A percentile compares a stretch with the other conserved stretches of the same genome.
Evolutionary conservation across 768 basidiomycete species (phyloP).

Genomic region (Hortiboletus flavorubellus): DNA sequence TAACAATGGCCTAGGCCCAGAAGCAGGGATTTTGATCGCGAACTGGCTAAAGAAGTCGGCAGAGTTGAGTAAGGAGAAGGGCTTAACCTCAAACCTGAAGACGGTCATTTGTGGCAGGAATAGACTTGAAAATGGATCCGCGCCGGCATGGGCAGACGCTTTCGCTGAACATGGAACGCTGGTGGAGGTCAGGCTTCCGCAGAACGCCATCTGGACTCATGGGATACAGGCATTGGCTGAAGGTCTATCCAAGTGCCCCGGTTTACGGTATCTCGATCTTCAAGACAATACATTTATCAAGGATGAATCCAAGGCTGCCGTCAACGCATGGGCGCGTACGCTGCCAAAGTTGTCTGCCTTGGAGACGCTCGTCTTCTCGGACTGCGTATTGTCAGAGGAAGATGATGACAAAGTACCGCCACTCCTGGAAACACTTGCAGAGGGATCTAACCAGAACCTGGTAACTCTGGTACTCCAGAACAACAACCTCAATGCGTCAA

Average conservation of each 20-base stretch:
- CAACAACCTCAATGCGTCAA: slow-evolving; percentile 76
- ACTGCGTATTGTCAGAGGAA: slow-evolving; percentile 75
- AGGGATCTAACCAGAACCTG: slow-evolving; percentile 72
- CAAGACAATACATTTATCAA: slow-evolving; percentile 86
- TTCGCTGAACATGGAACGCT: slow-evolving; percentile 83
- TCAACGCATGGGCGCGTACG: slow-evolving; percentile 59
- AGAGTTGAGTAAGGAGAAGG: slow-evolving; percentile 58
- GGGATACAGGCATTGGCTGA: slow-evolving; percentile 77
- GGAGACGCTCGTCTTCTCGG: slow-evolving; percentile 82
- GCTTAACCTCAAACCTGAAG: slow-evolving; percentile 66
- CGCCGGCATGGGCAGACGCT: slow-evolving; percentile 79
- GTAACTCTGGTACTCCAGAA: slow-evolving; percentile 83
- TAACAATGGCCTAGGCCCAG: slow-evolving; percentile 95
- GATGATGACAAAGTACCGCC: slow-evolving; percentile 76
- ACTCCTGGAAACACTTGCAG: slow-evolving; percentile 56
- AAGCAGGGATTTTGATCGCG: slow-evolving; percentile 82
- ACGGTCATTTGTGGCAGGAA: slow-evolving; percentile 92
- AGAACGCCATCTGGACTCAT: slow-evolving; percentile 95
- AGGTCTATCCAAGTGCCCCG: slow-evolving; percentile 66
- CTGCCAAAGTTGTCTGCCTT: slow-evolving; percentile 70
- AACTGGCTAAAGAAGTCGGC: slow-evolving; percentile 80
- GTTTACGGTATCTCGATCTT: slow-evolving; percentile 77
- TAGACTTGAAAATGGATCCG: slow-evolving; percentile 89
- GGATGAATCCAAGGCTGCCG: slow-evolving; percentile 55
- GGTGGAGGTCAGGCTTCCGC: slow-evolving; percentile 87